Base-by-base conservation (phyloP, 2,329 filamentous ascomycete genomes). In the Arthrobotrys pseudoclavata region DNA sequence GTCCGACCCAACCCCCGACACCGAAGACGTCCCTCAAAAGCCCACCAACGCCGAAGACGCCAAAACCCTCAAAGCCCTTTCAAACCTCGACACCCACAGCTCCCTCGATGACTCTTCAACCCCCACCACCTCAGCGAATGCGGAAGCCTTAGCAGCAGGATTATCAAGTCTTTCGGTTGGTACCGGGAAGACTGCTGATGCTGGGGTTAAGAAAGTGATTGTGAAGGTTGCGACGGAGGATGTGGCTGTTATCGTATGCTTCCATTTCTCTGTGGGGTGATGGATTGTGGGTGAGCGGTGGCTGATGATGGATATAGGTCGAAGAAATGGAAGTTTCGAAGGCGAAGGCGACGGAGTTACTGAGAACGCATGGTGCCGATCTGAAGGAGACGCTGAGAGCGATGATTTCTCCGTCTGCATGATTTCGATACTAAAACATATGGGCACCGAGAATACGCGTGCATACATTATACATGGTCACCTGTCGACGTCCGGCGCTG, bases 141-240 rank as follows among this genome's bases (percentile, higher is more conserved):
- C 92, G 63, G 80, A 79, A 18, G 83, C 82, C 55, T 82, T 85
- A 29, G 84, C 84, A 6, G 83, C 83, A 15, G 85, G 85, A 79
- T 85, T 85, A 87, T 82, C 83, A 82, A 77, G 79, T 76, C 34
- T 80, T 34, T 61, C 52, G 26, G 7, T 37, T 12, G 37, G 48
- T 20, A 85, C 84, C 81, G 86, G 84, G 79, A 66, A 76, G 31
- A 22, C 62, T 22, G 61, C 75, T 6, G 64, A 67, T 31, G 70
- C 76, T 7, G 72, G 57, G 3, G 72, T 29, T 5, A 76, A 76
- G 61, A 76, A 76, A 20, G 60, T 76, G 1, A 80, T 83, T 20
- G 87, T 94, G 82, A 95, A 94, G 85, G 89, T 95, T 53, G 91
- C 94, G 78, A 84, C 88, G 4, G 89, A 87, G 1, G 91, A 95